A percentile compares a stretch with the other conserved stretches of the same genome.
Evolutionary conservation across 805 yeast genomes (phyloP).

Genomic region (Tetrapisispora iriomotensis): DNA sequence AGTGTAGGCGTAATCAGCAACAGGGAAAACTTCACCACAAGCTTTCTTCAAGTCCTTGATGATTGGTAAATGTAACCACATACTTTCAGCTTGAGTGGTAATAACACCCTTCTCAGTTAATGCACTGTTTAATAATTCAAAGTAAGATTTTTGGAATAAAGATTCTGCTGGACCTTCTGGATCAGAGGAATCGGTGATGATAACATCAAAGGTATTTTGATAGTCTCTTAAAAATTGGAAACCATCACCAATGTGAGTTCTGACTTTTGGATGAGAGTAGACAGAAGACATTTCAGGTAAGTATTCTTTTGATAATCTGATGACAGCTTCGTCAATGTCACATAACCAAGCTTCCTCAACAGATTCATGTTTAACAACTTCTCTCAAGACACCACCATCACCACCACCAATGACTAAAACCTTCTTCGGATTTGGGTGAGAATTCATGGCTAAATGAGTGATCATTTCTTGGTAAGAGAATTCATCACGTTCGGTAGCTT

Average conservation of each 20-base stretch:
- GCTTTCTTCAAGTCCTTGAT: constrained; percentile 74
- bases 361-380: constrained; percentile 76
- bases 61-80: constrained; percentile 84
- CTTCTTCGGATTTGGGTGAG: constrained; percentile 89
- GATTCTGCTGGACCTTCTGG: constrained; percentile 98
- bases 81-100: constrained; percentile 87
- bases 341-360: constrained; percentile 87
- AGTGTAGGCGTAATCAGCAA: constrained; percentile 82
- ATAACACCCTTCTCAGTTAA: constrained; percentile 88
- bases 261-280: constrained; percentile 79
- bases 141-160: constrained; percentile 86
- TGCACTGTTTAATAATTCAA: constrained; percentile 74
- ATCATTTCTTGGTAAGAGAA: constrained; percentile 98
- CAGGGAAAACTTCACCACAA: constrained; percentile 80
- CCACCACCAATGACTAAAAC: constrained; percentile 98
- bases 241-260: constrained; percentile 93
- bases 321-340: constrained; percentile 92
- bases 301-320: constrained; percentile 74
- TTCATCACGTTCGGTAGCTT: constrained; percentile 95
- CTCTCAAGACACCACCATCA: constrained; percentile 97
- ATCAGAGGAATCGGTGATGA: constrained; percentile 94
- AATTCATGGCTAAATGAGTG: constrained; percentile 82
- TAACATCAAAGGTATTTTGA: constrained; percentile 84
- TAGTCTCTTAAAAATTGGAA: constrained; percentile 83
- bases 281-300: constrained; percentile 82